Evolutionary conservation across 495 filamentous ascomycete genomes (phyloP).

Genomic region (Tuber indicum): DNA sequence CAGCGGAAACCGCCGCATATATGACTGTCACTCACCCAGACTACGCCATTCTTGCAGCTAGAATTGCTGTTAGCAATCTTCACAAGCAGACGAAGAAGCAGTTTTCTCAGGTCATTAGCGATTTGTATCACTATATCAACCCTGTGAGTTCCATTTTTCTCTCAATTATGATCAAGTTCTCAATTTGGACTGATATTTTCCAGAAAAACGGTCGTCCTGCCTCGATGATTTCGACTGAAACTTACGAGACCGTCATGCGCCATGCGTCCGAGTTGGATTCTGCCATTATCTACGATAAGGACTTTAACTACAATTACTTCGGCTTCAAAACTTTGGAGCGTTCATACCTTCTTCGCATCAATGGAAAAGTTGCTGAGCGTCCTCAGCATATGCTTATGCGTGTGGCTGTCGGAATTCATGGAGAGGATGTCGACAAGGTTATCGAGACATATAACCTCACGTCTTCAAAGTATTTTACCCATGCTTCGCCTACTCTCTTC

Average conservation of each 20-base stretch:
- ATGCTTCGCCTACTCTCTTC: constrained; percentile 95
- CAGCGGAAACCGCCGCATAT: constrained; percentile 97
- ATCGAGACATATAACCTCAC: constrained; percentile 97
- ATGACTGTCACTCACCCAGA: constrained; percentile 99
- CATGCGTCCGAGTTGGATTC: constrained; percentile 96
- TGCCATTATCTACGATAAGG: constrained; percentile 95
- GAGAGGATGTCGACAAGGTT: constrained; percentile 84
- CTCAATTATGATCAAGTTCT: neutral
- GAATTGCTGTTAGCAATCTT: constrained; percentile 97
- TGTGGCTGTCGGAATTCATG: constrained; percentile 93
- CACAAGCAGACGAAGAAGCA: constrained; percentile 99
- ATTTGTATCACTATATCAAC: constrained; percentile 94
- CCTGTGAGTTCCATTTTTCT: constrained; percentile 47
- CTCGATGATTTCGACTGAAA: constrained; percentile 87
- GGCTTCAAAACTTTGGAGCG: constrained; percentile 99
- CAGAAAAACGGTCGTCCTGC: constrained; percentile 69
- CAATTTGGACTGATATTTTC: neutral
- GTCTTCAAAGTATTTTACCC: constrained; percentile 96
- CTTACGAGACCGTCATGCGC: constrained; percentile 86
- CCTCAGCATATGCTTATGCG: constrained; percentile 99
- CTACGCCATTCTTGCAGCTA: constrained; percentile 96
- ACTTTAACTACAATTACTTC: constrained; percentile 99
- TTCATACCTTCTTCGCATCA: constrained; percentile 86
- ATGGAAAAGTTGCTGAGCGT: constrained; percentile 89
- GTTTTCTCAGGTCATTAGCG: constrained; percentile 85